Percentiles rank a stretch among this genome's conserved stretches.
Conservation (phyloP, 202 grass and related monocot species). For the Zizania palustris region DNA sequence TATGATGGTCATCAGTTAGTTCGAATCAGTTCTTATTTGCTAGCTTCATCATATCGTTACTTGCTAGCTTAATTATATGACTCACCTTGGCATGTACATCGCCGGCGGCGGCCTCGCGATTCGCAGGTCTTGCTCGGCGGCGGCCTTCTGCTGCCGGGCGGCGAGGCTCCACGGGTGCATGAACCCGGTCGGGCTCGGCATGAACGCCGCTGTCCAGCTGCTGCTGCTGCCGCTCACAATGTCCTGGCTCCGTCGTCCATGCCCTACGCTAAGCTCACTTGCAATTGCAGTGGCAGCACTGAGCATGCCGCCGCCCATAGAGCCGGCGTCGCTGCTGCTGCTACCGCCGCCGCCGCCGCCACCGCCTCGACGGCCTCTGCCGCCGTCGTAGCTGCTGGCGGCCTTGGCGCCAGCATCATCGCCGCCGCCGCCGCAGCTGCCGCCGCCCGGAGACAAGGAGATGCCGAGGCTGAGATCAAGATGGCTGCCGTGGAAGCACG, state of each 20-base stretch:
- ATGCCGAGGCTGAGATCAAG: constrained; percentile 88
- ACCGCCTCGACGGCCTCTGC: too few species aligned
- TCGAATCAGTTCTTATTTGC: constrained; percentile 22
- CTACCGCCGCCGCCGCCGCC: too few species aligned
- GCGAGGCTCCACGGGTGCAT: constrained; percentile 96
- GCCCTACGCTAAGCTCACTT: constrained; percentile 2
- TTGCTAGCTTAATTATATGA: neutral
- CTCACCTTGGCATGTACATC: constrained; percentile 44
- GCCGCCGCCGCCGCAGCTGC: neutral
- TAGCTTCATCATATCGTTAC: neutral
- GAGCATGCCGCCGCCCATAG: too few species aligned
- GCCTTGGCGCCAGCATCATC: neutral
- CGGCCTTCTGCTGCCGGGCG: constrained; percentile 89
- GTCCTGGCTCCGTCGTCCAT: neutral
- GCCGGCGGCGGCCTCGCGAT: neutral
- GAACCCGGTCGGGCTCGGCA: constrained; percentile 59
- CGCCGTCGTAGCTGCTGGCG: constrained; percentile 6
- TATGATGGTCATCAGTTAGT: constrained; percentile 11
- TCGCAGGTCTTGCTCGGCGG: constrained; percentile 59
- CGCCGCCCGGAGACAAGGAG: constrained; percentile 56
- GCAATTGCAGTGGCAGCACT: neutral
- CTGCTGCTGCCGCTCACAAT: constrained; percentile 17
- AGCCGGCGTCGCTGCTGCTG: too few species aligned
- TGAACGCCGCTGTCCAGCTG: constrained; percentile 49
- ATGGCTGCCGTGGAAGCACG: constrained; percentile 40